Evolutionary conservation across 208 protist genomes (phyloP).

Genomic region (Polymyxa betae): DNA sequence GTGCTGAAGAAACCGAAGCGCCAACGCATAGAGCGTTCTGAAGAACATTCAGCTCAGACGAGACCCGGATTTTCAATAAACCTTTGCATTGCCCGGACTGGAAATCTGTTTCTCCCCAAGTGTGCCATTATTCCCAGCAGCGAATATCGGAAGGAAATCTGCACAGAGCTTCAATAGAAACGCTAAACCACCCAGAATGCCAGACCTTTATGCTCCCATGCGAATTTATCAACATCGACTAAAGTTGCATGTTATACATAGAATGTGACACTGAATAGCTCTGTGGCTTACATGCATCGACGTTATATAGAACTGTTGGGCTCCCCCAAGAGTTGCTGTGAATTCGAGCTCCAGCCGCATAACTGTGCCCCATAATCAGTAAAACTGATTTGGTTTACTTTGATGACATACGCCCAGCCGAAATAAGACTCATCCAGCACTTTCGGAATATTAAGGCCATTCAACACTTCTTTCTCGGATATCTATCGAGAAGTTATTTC

Average conservation of each 20-base stretch:
- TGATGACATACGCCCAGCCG: constrained; percentile 22
- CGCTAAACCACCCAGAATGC: background rate
- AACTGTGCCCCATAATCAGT: background rate
- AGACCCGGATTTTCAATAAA: background rate
- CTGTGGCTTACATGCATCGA: constrained; percentile 14
- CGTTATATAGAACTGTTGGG: background rate
- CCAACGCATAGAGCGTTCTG: constrained; percentile 32
- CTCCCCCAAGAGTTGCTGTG: constrained; percentile 43
- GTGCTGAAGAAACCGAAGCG: background rate
- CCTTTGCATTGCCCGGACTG: constrained; percentile 8
- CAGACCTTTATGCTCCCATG: constrained; percentile 24
- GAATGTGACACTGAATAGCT: background rate
- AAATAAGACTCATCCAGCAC: constrained; percentile 16
- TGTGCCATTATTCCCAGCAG: constrained; percentile 18
- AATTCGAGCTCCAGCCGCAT: background rate
- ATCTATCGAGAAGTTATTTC: no score
- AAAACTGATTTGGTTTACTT: background rate
- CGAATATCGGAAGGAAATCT: constrained; percentile 25
- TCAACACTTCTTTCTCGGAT: no score
- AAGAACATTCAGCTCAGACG: background rate
- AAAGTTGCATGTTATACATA: background rate
- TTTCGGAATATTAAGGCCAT: constrained; percentile 3
- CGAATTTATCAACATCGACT: constrained; percentile 10
- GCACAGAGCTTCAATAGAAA: background rate
- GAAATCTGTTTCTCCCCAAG: background rate